Conservation (phyloP, 768 basidiomycete genomes). For the Gelatoporia subvermispora region DNA sequence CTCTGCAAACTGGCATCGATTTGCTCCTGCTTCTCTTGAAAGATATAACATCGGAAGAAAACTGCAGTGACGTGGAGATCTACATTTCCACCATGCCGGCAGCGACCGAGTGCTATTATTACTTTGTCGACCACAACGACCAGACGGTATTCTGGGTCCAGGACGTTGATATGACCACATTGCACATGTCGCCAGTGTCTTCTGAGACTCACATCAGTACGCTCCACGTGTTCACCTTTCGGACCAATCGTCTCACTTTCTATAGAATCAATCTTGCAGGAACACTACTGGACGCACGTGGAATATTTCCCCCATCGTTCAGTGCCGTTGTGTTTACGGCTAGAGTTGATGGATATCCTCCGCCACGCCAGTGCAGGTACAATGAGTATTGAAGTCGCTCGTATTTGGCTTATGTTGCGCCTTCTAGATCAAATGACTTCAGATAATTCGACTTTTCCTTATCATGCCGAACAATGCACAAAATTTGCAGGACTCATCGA, state of each 20-base stretch:
- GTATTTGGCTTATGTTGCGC: neutral
- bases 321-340: neutral
- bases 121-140: conserved; percentile 16
- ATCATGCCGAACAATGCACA: conserved; percentile 16
- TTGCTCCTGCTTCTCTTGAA: neutral
- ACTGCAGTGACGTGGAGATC: conserved; percentile 6
- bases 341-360: conserved; percentile 15
- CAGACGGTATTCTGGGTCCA: conserved; percentile 19
- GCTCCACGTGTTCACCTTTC: neutral
- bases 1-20: neutral
- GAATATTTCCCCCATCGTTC: conserved; percentile 24
- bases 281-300: conserved; percentile 26
- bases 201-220: conserved; percentile 9
- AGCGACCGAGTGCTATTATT: conserved; percentile 13
- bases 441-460: conserved; percentile 20
- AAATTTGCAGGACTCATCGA: conserved; percentile 12
- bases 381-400: neutral
- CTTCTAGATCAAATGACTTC: conserved; percentile 22
- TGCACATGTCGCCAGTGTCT: conserved; percentile 4
- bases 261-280: conserved; percentile 14
- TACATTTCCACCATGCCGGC: conserved; percentile 8
- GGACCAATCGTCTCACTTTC: no score
- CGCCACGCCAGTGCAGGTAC: conserved; percentile 18
- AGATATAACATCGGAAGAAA: neutral
- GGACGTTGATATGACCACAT: conserved; percentile 2